Evolutionary conservation across 2,329 filamentous ascomycete genomes (phyloP), one percentile per base, ranked within the genome.

Genomic region (Tricladium varicosporioides): DNA sequence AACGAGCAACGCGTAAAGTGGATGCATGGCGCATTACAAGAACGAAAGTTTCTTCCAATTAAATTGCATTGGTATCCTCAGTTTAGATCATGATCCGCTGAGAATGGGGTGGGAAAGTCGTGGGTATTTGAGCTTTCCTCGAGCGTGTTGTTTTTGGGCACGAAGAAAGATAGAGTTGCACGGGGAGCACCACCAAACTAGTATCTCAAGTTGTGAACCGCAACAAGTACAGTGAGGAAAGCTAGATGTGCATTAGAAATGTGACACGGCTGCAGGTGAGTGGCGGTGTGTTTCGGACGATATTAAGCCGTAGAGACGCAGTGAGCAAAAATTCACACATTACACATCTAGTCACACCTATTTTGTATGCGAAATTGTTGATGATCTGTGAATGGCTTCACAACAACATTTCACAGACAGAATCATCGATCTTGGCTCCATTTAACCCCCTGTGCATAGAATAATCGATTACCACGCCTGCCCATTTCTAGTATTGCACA

Each of bases 391-490:
- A 60, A 64, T 56, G 18, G 27, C 54, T 58, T 60, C 59, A 63
- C 56, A 48, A 45, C 15, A 11, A 13, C 42, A 33, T 32, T 54
- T 58, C 15, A 45, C 42, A 14, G 14, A 14, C 16, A 16, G 32
- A 31, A 52, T 50, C 5, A 31, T 18, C 18, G 14, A 27, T 48
- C 45, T 57, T 61, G 53, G 53, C 51, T 33, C 11, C 7, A 11
- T n/a, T 10, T 49, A 11, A 22, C 40, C 51, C 64, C 65, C 51
- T 8, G 60, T 55, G 56, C 31, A 13, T 40, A 47, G 31, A 11
- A 10, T 52, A 52, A 65, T 61, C 51, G 65, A 64, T 53, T 64
- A 53, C 53, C 63, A 65, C 63, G 63, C 56, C 15, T 22, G 22
- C 22, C 32, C 31, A 14, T n/a, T 48, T 50, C 33, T n/a, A 15